Conservation (phyloP, 441 rosid species). For the Lepidium campestre region DNA sequence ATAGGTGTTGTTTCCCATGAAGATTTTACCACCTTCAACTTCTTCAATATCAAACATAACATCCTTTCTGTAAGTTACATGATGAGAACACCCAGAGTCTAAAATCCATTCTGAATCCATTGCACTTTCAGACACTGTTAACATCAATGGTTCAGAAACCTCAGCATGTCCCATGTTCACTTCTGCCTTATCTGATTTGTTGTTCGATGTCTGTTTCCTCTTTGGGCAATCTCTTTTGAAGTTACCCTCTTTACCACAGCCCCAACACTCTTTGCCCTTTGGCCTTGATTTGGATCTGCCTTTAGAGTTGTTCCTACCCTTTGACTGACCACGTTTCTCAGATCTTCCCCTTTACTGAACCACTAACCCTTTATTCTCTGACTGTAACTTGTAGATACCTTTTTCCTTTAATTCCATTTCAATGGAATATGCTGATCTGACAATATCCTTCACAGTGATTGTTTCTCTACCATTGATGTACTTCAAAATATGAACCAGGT, state of each 20-base stretch:
- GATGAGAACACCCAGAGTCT: neutral
- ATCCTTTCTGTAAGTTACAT: neutral
- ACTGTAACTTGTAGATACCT: neutral
- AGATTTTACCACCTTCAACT: neutral
- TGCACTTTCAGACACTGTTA: neutral
- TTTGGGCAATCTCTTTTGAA: neutral
- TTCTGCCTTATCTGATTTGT: neutral
- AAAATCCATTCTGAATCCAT: neutral
- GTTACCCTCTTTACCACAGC: neutral
- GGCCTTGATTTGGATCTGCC: neutral
- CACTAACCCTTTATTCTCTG: neutral
- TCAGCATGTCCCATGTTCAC: neutral
- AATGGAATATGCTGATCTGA: neutral
- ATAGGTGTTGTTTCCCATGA: neutral
- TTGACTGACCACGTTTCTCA: neutral
- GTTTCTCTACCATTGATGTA: neutral
- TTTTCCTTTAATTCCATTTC: neutral
- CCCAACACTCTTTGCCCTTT: neutral
- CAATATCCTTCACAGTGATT: neutral
- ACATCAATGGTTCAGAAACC: neutral
- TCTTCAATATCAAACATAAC: neutral
- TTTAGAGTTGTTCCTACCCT: neutral
- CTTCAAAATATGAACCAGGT: neutral
- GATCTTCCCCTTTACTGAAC: neutral
- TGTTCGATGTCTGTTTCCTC: too few species aligned